Conservation (phyloP, 441 rosid species). For the Dalechampia spathulata region DNA sequence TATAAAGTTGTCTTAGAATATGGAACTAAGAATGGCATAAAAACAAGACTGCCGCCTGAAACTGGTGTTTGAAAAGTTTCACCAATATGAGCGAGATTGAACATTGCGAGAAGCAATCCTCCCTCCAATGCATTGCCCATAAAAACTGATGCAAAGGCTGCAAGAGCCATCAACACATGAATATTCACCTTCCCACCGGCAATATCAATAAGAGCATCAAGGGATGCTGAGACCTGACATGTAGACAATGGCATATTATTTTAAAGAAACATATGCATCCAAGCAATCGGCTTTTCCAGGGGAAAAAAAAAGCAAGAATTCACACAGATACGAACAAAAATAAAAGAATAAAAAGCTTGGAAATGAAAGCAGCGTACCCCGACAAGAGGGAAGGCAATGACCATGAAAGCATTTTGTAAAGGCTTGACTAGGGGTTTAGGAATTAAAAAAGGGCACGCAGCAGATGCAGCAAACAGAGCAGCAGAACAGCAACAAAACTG, state of each 20-base stretch:
- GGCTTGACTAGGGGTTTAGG: slow-evolving; percentile 56
- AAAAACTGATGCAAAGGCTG: slow-evolving; percentile 82
- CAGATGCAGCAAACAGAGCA: slow-evolving; percentile 58
- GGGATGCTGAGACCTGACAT: slow-evolving; percentile 74
- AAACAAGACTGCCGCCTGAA: slow-evolving; percentile 6
- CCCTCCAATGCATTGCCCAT: slow-evolving; percentile 94
- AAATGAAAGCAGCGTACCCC: slow-evolving; percentile 40
- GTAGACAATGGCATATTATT: too few species aligned
- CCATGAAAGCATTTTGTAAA: slow-evolving; percentile 51
- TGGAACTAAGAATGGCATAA: not conserved
- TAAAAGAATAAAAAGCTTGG: not conserved
- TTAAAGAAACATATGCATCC: too few species aligned
- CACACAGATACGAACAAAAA: too few species aligned
- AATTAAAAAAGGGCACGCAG: slow-evolving; percentile 57
- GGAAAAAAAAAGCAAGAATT: too few species aligned
- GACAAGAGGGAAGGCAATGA: slow-evolving; percentile 72
- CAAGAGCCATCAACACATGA: slow-evolving; percentile 93
- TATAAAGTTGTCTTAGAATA: not conserved
- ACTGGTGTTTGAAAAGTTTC: slow-evolving; percentile 12
- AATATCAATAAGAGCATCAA: slow-evolving; percentile 81
- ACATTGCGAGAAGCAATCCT: slow-evolving; percentile 93
- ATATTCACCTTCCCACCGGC: slow-evolving; percentile 89
- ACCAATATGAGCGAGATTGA: slow-evolving; percentile 97
- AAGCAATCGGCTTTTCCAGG: too few species aligned
- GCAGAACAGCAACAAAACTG: slow-evolving; percentile 70